A percentile compares a stretch with the other conserved stretches of the same genome.
phyloP scores from a whole-genome alignment of 1,284 basidiomycete species.

The Singerocomus inundabilis region DNA sequence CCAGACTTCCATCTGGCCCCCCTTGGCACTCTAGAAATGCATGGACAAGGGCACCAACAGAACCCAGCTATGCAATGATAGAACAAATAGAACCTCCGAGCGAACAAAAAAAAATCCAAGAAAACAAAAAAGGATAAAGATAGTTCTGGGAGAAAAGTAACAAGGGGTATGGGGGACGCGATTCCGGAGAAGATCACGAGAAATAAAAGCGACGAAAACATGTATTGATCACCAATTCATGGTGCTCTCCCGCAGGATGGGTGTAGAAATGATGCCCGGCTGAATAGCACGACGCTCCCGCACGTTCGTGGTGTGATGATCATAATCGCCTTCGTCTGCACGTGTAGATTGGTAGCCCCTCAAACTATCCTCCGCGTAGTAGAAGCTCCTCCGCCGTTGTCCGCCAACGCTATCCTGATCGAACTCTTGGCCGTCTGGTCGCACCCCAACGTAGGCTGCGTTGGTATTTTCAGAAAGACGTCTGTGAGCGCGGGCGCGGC shows the following conservation, averaged over 20 bases:
- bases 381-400: conserved; percentile 71
- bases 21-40: conserved; percentile 23
- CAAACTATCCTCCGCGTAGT: conserved; percentile 79
- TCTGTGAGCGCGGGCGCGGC: conserved; percentile 58
- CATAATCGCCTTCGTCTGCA: conserved; percentile 27
- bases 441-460: conserved; percentile 29
- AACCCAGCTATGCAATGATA: conserved; percentile 17
- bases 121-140: conserved; percentile 13
- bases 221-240: conserved; percentile 59
- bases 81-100: conserved; percentile 1
- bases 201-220: background rate
- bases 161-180: conserved; percentile 18
- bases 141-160: background rate
- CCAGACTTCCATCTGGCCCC: conserved; percentile 16
- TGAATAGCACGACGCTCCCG: conserved; percentile 52
- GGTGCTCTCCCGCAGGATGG: conserved; percentile 66
- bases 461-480: conserved; percentile 53
- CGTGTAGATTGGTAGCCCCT: conserved; percentile 47
- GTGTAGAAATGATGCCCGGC: conserved; percentile 59
- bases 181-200: conserved; percentile 11
- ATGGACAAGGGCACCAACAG: conserved; percentile 23
- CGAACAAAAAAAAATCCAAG: background rate
- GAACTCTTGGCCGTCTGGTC: conserved; percentile 65
- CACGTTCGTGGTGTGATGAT: conserved; percentile 36
- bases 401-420: conserved; percentile 72